Percentiles rank a stretch among this genome's conserved stretches.
phyloP scores from a whole-genome alignment of 2,329 filamentous ascomycete genomes.

The Phialophora chinensis region DNA sequence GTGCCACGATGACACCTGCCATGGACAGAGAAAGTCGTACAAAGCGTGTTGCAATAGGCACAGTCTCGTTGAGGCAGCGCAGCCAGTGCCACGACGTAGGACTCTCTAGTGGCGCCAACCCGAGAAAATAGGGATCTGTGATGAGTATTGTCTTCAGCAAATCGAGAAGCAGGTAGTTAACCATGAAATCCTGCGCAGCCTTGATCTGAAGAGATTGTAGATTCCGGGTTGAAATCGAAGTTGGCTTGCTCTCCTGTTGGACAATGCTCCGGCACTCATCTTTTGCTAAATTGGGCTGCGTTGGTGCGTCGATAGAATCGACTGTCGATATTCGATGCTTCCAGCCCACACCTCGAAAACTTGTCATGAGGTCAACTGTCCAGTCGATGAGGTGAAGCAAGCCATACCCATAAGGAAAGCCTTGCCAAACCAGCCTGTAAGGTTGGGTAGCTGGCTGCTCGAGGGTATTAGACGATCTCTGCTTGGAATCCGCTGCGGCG shows the following conservation, averaged over 20 bases:
- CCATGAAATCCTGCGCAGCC: slow-evolving; percentile 47
- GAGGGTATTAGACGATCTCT: not conserved
- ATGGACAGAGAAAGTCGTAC: slow-evolving; percentile 65
- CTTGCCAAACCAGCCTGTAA: slow-evolving; percentile 33
- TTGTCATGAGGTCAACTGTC: slow-evolving; percentile 62
- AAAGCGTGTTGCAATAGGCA: slow-evolving; percentile 49
- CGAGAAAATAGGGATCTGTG: slow-evolving; percentile 78
- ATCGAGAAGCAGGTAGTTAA: slow-evolving; percentile 73
- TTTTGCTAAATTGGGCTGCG: slow-evolving; percentile 40
- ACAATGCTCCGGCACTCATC: slow-evolving; percentile 35
- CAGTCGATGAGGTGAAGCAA: slow-evolving; percentile 68
- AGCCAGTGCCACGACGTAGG: slow-evolving; percentile 45
- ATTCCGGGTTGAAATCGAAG: slow-evolving; percentile 22
- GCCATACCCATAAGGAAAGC: slow-evolving; percentile 44
- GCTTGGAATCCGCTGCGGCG: slow-evolving; percentile 20
- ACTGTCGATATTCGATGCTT: slow-evolving; percentile 61
- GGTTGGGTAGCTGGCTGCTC: slow-evolving; percentile 17
- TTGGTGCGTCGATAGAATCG: slow-evolving; percentile 43
- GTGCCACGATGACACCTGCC: slow-evolving; percentile 62
- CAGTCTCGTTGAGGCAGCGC: slow-evolving; percentile 20
- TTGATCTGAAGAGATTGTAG: slow-evolving; percentile 24
- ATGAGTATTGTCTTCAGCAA: slow-evolving; percentile 70
- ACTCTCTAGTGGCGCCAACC: slow-evolving; percentile 57
- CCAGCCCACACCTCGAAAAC: slow-evolving; percentile 66
- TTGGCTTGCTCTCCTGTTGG: slow-evolving; percentile 29